These are phyloP conservation scores for Monoraphidium neglectum DNA, from an alignment of 139 green algal genomes.

Conservation along the genomic window DNA sequence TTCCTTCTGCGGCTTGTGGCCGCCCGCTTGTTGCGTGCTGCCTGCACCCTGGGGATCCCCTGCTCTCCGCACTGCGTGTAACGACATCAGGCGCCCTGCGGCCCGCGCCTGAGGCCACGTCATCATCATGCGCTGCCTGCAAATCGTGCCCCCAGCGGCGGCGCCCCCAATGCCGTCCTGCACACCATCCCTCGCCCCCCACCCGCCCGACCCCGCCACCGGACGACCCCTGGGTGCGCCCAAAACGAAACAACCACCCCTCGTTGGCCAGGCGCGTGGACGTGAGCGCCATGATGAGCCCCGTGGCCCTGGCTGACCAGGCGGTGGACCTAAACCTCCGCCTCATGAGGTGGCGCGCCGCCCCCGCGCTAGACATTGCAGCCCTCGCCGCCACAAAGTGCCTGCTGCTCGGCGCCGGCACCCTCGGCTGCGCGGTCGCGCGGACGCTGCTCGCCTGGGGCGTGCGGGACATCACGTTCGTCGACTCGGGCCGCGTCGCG, in stretches of 20 bases:
- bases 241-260: background rate
- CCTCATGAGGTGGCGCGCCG: conserved; percentile 96
- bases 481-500: conserved; percentile 83
- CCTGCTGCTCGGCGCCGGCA: conserved; percentile 93
- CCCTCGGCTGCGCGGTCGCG: conserved; percentile 92
- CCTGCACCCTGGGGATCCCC: too few species aligned
- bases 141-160: too few species aligned
- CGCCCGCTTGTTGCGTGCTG: too few species aligned
- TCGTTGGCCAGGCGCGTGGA: conserved; percentile 43
- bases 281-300: conserved; percentile 77
- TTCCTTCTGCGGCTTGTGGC: too few species aligned
- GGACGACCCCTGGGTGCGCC: too few species aligned
- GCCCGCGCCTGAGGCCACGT: too few species aligned
- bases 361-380: conserved; percentile 73
- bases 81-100: too few species aligned
- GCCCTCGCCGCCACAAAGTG: conserved; percentile 65
- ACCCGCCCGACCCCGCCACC: too few species aligned
- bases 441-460: conserved; percentile 93
- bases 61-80: too few species aligned
- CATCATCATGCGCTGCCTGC: too few species aligned
- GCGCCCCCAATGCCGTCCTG: too few species aligned
- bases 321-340: conserved; percentile 93
- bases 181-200: too few species aligned
- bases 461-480: conserved; percentile 83
- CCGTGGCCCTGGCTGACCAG: conserved; percentile 57